phyloP scores from a whole-genome alignment of 495 filamentous ascomycete genomes.

The Diplogelasinospora grovesii region DNA sequence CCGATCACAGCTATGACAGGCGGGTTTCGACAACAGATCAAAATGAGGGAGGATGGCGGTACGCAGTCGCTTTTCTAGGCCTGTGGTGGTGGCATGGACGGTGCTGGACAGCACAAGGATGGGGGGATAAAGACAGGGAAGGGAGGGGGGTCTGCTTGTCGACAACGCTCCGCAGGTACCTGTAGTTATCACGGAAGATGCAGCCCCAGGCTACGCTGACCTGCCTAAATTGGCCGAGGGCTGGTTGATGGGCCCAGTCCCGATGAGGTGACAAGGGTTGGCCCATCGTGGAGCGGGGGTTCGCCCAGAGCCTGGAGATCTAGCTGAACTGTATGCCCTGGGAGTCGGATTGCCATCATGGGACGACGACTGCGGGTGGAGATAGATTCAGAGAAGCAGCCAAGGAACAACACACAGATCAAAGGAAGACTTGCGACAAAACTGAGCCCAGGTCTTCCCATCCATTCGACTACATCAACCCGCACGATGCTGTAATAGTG shows the following conservation, averaged over 20 bases:
- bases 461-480: too few relatives aligned
- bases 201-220: conserved; percentile 22
- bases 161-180: conserved; percentile 16
- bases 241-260: conserved; percentile 21
- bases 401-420: too few relatives aligned
- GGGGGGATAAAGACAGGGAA: conserved; percentile 7
- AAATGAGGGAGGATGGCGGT: conserved; percentile 3
- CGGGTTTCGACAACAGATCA: neutral
- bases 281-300: conserved; percentile 22
- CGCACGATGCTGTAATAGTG: too few relatives aligned
- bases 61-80: conserved; percentile 8
- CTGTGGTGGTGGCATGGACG: neutral
- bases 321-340: neutral
- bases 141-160: conserved; percentile 10
- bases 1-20: conserved; percentile 19
- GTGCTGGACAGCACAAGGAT: neutral
- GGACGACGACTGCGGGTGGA: too few relatives aligned
- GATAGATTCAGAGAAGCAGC: too few relatives aligned
- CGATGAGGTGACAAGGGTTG: conserved; percentile 18
- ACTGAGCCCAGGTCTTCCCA: too few relatives aligned
- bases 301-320: conserved; percentile 14
- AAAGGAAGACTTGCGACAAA: too few relatives aligned
- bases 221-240: conserved; percentile 35
- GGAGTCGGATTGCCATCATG: too few relatives aligned
- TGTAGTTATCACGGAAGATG: conserved; percentile 23